Base-by-base conservation (phyloP, 768 basidiomycete species). In the Artomyces pyxidatus region DNA sequence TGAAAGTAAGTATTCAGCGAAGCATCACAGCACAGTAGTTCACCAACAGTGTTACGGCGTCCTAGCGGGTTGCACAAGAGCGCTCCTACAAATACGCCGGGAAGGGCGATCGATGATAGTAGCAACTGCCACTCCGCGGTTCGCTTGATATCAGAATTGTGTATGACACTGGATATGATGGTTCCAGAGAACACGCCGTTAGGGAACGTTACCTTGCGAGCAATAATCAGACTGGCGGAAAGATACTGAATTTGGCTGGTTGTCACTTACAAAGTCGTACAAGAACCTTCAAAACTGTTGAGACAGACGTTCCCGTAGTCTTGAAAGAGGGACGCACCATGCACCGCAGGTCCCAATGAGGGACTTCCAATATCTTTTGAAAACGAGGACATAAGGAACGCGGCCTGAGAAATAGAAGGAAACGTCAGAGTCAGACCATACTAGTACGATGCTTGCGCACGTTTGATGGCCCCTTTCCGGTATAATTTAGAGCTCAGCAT, bases 91-190 rank as follows among this genome's bases (percentile, higher is more conserved):
- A 59, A 65, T 16, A 60, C 62, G 28, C 84, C 85, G 17, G 84
- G 84, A 12, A 87, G 63, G 1, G 83, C 72, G 48, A 85, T 72
- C 11, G 73, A 57, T 17, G 77, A 78, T 4, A 85, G 71, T 3
- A 85, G 68, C n/a, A 85, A 72, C 56, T 83, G 82, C 71, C 74
- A 85, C 61, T 85, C 83, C 3, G 83, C 82, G 3, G 77, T 86
- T 48, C 63, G 52, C 59, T 78, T 80, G 61, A 81, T 72, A 57
- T 72, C 68, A 4, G 70, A 68, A 35, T 74, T 59, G 41, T 77
- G 72, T 38, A 85, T 81, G 26, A 87, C 76, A 42, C 75, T 77
- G 4, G 81, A 73, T 26, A 88, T 84, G 49, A 85, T 85, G 3
- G 77, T 74, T 7, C 77, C 77, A 25, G 76, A 77, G 65, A 83